Evolutionary conservation across 805 yeast species (phyloP).

Genomic region (Cyberlindnera misumaiensis): DNA sequence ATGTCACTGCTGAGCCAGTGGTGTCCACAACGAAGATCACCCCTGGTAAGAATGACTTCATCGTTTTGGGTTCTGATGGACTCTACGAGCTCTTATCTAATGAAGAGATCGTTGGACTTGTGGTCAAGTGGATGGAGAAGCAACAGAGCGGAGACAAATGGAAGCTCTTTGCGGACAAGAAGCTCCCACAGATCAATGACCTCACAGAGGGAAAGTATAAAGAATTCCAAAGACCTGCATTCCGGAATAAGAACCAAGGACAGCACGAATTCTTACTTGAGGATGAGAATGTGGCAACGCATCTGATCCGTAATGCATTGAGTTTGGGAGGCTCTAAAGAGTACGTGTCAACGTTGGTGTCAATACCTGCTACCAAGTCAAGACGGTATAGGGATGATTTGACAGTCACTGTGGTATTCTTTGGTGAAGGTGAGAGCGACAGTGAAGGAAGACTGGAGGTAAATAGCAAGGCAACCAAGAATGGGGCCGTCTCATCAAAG

Average conservation of each 20-base stretch:
- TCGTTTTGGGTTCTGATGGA: constrained; percentile 93
- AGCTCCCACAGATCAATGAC: constrained; percentile 59
- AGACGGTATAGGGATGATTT: constrained; percentile 92
- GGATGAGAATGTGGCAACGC: constrained; percentile 89
- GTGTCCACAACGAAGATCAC: constrained; percentile 72
- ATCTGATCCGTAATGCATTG: constrained; percentile 86
- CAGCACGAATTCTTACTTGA: constrained; percentile 49
- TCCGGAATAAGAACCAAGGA: constrained; percentile 42
- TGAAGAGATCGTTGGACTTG: constrained; percentile 88
- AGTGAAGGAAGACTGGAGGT: constrained; percentile 44
- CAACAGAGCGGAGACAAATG: constrained; percentile 34
- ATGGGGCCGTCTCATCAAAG: constrained; percentile 31
- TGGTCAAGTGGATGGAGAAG: constrained; percentile 86
- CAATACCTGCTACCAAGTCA: constrained; percentile 87
- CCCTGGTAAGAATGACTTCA: constrained; percentile 69
- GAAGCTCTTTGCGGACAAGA: constrained; percentile 25
- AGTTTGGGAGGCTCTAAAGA: constrained; percentile 84
- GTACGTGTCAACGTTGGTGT: constrained; percentile 79
- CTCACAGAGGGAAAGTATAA: constrained; percentile 51
- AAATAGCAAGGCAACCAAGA: constrained; percentile 51
- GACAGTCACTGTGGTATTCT: constrained; percentile 92
- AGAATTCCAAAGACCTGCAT: constrained; percentile 62
- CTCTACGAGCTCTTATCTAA: constrained; percentile 85
- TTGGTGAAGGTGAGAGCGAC: constrained; percentile 45
- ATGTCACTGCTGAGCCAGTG: constrained; percentile 95